Conservation (phyloP, 306 rosid genomes). For the Gastrolobium villosum region DNA sequence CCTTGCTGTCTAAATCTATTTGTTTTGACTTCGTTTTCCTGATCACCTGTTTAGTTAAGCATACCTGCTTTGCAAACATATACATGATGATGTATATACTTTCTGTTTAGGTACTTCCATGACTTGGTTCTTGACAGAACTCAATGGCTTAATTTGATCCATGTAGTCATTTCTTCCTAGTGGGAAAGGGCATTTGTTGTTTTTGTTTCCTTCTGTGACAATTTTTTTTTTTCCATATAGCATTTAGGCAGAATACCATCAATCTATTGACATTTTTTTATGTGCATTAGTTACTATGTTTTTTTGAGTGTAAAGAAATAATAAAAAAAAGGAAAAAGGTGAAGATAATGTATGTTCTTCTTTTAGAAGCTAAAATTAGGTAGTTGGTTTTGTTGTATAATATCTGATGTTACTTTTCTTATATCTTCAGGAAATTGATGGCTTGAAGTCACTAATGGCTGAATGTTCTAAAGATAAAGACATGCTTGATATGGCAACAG, state of each 20-base stretch:
- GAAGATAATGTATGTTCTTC: conserved; percentile 4
- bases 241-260: neutral
- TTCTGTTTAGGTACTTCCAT: neutral
- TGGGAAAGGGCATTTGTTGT: neutral
- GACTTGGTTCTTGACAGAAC: neutral
- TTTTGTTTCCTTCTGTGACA: neutral
- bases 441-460: conserved; percentile 69
- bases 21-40: neutral
- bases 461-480: conserved; percentile 87
- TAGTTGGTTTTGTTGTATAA: neutral
- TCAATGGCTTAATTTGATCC: neutral
- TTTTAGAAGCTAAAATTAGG: neutral
- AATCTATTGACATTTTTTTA: conserved; percentile 10
- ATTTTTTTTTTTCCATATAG: neutral
- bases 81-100: neutral
- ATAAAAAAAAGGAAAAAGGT: neutral
- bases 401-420: conserved; percentile 33
- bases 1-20: neutral
- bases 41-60: conserved; percentile 4
- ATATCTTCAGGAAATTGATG: conserved; percentile 70
- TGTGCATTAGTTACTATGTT: conserved; percentile 21
- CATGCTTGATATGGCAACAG: conserved; percentile 83
- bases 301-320: conserved; percentile 14
- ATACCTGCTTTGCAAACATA: neutral
- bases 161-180: neutral